A percentile compares a stretch with the other conserved stretches of the same genome.
Evolutionary conservation across 495 filamentous ascomycete genomes (phyloP).

Genomic region (Lepidopterella palustris): DNA sequence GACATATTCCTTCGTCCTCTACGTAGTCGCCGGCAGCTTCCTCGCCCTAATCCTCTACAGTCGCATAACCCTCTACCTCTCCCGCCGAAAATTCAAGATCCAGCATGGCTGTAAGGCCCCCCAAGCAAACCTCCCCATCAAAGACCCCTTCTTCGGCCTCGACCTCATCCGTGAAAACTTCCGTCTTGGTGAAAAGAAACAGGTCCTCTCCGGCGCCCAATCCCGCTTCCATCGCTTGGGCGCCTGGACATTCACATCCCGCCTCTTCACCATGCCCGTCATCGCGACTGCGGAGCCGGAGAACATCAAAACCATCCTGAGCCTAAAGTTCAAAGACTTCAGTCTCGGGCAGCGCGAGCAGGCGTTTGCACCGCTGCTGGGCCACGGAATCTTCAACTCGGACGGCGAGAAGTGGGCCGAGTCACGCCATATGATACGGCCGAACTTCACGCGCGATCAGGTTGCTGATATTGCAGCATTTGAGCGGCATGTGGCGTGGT

Average conservation of each 20-base stretch:
- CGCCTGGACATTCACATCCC: conserved; percentile 22
- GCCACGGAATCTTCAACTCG: conserved; percentile 63
- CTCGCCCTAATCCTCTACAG: conserved; percentile 14
- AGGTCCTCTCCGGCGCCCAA: conserved; percentile 11
- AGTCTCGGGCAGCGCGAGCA: conserved; percentile 46
- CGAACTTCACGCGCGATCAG: conserved; percentile 56
- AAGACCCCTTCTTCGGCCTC: conserved; percentile 32
- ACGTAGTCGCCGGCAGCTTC: conserved; percentile 9
- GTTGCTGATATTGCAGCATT: conserved; percentile 54
- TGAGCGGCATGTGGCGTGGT: conserved; percentile 52
- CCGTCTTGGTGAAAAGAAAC: conserved; percentile 20
- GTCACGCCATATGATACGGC: conserved; percentile 55
- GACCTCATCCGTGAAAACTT: conserved; percentile 29
- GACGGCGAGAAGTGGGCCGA: conserved; percentile 62
- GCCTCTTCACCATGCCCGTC: conserved; percentile 16
- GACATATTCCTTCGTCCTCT: conserved; percentile 8
- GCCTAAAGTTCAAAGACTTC: conserved; percentile 55
- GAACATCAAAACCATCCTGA: conserved; percentile 58
- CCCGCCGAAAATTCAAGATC: conserved; percentile 14
- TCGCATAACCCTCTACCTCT: conserved; percentile 16
- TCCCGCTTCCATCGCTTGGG: conserved; percentile 23
- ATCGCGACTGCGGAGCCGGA: conserved; percentile 53
- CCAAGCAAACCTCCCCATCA: conserved; percentile 11
- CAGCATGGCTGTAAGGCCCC: conserved; percentile 24
- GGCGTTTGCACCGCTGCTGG: conserved; percentile 51